Evolutionary conservation across 306 rosid species (phyloP), one percentile per base, ranked within the genome.

Genomic region (Citrullus amarus): DNA sequence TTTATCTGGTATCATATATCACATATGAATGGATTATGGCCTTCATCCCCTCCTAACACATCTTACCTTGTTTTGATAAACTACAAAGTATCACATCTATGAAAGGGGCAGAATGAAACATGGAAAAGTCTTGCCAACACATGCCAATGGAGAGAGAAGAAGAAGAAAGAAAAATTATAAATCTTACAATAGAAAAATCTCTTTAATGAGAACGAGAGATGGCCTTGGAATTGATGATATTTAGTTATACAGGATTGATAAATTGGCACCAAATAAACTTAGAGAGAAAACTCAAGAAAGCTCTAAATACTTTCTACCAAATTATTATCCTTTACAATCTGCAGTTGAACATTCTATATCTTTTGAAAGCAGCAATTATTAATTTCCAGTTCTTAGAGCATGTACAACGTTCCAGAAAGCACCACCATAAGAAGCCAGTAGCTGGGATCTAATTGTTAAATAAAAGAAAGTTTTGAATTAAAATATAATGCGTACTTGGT

Each of bases 401-500:
- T 5, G 61, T 15, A 73, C 15, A 53, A 73, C 15, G 32, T 73
- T 30, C 25, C 28, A 43, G 17, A 51, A 53, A 73, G 78, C 41
- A 36, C 53, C 53, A 44, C 17, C 77, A 72, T 72, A 41, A 59
- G 9, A 38, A 59, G 22, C 13, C 25, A 77, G 71, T 22, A 60
- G 58, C 22, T 39, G 17, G 43, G 43, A 74, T 30, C 18, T 51
- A 28, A 73, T 73, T 16, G 16, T 28, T 17, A 74, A 74, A 51
- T 54, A 61, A 51, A 32, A 17, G 36, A 48, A 55, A 56, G 38
- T 55, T 41, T n/a, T 34, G 63, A 65, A 80, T 43, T 46, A 75
- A 61, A 77, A 55, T 70, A 79, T 77, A 86, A 77, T 10, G 56
- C 67, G 55, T 88, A 96, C 99, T 96, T 92, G 97, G 73, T 63